Conservation (phyloP, 257 asterid genomes). For the Solanum lignicaule region DNA sequence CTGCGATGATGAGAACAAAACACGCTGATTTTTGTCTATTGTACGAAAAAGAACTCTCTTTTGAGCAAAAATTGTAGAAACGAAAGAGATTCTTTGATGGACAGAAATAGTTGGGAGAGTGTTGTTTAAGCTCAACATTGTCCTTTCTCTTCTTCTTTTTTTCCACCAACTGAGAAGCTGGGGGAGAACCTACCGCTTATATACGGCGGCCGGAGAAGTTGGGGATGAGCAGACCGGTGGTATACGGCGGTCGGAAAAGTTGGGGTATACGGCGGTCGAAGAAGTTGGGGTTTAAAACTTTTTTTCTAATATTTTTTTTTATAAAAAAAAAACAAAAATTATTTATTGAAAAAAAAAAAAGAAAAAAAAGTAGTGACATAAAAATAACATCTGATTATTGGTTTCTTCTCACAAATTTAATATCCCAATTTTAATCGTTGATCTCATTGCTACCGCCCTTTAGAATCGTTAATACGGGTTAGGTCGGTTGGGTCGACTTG, state of each 20-base stretch:
- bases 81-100: not conserved
- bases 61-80: not conserved
- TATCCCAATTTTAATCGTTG: no score
- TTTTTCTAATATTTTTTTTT: no score
- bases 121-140: constrained; percentile 1
- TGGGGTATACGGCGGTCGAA: no score
- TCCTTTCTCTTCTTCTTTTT: not conserved
- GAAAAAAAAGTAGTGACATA: not conserved
- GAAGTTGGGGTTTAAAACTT: not conserved
- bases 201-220: not conserved
- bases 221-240: not conserved
- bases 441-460: no score
- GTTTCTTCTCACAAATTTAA: no score
- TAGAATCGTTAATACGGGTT: no score
- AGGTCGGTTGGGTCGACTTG: no score
- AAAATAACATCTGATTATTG: no score
- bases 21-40: not conserved
- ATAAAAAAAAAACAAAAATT: no score
- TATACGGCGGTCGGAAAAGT: no score
- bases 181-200: not conserved
- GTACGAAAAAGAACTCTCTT: not conserved
- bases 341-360: not conserved
- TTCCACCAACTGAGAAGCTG: not conserved
- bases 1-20: not conserved
- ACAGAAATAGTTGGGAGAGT: not conserved